Evolutionary conservation across 331 rosid genomes (phyloP).

Genomic region (Prunus yedoensis): DNA sequence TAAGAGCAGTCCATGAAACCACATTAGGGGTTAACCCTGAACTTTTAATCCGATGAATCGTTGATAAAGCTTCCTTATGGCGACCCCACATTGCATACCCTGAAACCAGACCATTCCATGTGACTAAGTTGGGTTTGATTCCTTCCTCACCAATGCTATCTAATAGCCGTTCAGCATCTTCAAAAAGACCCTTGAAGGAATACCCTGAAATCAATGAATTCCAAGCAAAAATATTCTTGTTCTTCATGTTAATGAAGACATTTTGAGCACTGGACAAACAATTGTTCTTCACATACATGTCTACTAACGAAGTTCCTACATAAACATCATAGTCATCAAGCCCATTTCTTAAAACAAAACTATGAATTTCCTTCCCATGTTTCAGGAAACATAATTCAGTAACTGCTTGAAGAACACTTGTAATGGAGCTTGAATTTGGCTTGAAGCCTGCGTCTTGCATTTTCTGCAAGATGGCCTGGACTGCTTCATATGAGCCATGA

Average conservation of each 20-base stretch:
- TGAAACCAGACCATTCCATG: slow-evolving; percentile 68
- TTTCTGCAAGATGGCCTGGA: slow-evolving; percentile 41
- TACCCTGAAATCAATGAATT: slow-evolving; percentile 67
- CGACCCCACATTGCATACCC: slow-evolving; percentile 58
- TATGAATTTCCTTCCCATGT: slow-evolving; percentile 61
- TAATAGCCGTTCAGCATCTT: slow-evolving; percentile 48
- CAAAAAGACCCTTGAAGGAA: slow-evolving; percentile 55
- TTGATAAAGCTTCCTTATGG: slow-evolving; percentile 50
- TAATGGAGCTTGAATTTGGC: slow-evolving; percentile 59
- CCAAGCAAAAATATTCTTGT: slow-evolving; percentile 59
- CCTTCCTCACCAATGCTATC: slow-evolving; percentile 45
- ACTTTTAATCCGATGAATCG: slow-evolving; percentile 45
- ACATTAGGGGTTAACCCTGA: slow-evolving; percentile 57
- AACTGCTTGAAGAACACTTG: slow-evolving; percentile 58
- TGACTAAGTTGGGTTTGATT: slow-evolving; percentile 58
- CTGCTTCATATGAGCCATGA: slow-evolving; percentile 44
- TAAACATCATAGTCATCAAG: slow-evolving; percentile 58
- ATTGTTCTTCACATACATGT: slow-evolving; percentile 64
- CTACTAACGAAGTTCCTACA: slow-evolving; percentile 58
- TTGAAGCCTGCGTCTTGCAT: slow-evolving; percentile 45
- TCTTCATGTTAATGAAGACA: slow-evolving; percentile 50
- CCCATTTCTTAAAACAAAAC: slow-evolving; percentile 47
- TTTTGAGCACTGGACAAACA: slow-evolving; percentile 44
- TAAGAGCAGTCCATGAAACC: slow-evolving; percentile 74
- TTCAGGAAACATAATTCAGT: slow-evolving; percentile 44